Evolutionary conservation across 176 grass and related monocot species (phyloP).

Genomic region (Aegilops umbellulata): DNA sequence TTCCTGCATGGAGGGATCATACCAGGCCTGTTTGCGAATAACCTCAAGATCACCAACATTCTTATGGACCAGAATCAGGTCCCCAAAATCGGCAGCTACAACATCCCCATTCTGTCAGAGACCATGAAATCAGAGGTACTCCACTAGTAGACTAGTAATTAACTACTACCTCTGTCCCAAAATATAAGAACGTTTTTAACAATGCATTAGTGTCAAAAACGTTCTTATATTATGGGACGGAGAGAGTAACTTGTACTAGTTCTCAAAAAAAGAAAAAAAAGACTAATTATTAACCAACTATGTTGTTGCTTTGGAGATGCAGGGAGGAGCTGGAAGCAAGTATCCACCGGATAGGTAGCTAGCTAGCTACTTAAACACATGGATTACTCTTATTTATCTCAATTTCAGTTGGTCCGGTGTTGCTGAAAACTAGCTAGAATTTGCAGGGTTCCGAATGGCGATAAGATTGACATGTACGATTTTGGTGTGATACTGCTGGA

Average conservation of each 20-base stretch:
- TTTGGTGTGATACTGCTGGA: slow-evolving; percentile 84
- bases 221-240: no score
- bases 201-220: no score
- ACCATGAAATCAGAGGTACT: slow-evolving; percentile 45
- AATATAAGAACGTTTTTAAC: no score
- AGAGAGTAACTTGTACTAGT: no score
- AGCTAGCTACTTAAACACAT: background rate
- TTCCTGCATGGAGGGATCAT: slow-evolving; percentile 86
- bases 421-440: background rate
- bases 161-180: no score
- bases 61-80: slow-evolving; percentile 79
- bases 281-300: background rate
- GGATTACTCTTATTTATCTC: background rate
- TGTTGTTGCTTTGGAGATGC: background rate
- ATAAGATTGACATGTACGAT: slow-evolving; percentile 89
- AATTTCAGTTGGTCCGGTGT: background rate
- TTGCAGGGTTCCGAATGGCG: slow-evolving; percentile 43
- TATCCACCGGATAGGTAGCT: slow-evolving; percentile 27
- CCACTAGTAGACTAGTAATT: no score
- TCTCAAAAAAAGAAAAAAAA: no score
- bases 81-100: slow-evolving; percentile 84
- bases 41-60: slow-evolving; percentile 78
- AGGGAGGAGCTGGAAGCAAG: slow-evolving; percentile 44
- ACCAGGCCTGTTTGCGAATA: slow-evolving; percentile 80
- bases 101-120: slow-evolving; percentile 74